A percentile compares a stretch with the other conserved stretches of the same genome.
phyloP scores from a whole-genome alignment of 495 filamentous ascomycete species.

The Neurospora sp. region DNA sequence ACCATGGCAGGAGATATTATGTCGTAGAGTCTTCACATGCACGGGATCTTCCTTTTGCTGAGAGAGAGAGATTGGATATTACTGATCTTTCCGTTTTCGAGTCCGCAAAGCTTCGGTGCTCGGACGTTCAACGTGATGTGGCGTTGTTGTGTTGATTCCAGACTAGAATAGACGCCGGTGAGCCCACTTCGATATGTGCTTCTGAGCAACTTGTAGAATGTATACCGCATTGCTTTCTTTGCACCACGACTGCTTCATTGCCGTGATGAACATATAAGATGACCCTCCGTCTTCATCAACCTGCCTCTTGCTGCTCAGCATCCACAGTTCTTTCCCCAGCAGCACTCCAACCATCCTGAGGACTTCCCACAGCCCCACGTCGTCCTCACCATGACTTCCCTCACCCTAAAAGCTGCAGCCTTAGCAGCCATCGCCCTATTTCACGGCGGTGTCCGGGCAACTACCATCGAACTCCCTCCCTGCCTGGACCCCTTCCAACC shows the following conservation, averaged over 20 bases:
- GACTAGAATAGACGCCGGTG: not conserved
- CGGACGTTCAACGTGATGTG: not conserved
- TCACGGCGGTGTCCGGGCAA: slow-evolving; percentile 19
- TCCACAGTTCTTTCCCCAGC: not conserved
- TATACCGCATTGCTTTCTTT: not conserved
- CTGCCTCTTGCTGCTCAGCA: not conserved
- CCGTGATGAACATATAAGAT: not conserved
- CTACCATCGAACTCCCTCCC: slow-evolving; percentile 28
- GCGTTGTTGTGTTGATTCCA: not conserved
- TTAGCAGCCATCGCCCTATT: slow-evolving; percentile 24
- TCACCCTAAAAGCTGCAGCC: slow-evolving; percentile 16
- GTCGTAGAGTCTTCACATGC: not conserved
- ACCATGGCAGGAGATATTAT: not conserved
- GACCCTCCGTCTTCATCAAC: not conserved
- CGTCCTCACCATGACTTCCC: slow-evolving; percentile 10
- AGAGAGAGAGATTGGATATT: not conserved
- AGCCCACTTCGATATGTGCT: not conserved
- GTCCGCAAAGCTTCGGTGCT: not conserved
- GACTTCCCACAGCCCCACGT: not conserved
- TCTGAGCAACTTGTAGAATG: not conserved
- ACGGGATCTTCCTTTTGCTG: not conserved
- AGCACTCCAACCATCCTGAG: not conserved
- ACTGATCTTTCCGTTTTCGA: not conserved
- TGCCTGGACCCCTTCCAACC: slow-evolving; percentile 33
- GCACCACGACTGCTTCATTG: not conserved